Conservation (phyloP, 139 green algal species). For the Micractinium conductrix region DNA sequence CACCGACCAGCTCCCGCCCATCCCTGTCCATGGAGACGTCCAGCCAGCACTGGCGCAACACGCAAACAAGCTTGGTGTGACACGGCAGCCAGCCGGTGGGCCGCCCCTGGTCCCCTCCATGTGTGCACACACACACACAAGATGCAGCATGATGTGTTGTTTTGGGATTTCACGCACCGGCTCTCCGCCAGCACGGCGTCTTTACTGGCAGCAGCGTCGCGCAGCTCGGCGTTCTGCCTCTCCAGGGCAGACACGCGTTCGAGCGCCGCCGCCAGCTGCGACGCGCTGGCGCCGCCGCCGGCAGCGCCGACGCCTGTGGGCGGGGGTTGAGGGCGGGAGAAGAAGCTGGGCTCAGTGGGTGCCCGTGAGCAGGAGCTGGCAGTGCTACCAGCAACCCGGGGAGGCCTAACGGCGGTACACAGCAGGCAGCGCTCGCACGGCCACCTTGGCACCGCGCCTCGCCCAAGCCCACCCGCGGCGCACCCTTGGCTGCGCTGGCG, state of each 20-base stretch:
- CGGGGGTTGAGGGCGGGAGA: not conserved
- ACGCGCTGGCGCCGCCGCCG: not conserved
- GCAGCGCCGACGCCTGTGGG: not conserved
- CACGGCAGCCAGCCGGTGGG: too few species aligned
- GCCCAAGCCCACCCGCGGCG: not conserved
- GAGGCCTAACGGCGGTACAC: too few species aligned
- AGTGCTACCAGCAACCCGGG: too few species aligned
- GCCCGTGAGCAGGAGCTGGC: not conserved
- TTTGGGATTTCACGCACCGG: too few species aligned
- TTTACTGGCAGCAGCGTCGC: not conserved
- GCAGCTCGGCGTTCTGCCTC: constrained; percentile 22
- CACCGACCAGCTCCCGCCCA: too few species aligned
- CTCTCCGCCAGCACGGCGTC: constrained; percentile 40
- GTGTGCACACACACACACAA: not conserved
- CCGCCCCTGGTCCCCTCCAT: too few species aligned
- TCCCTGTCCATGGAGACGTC: too few species aligned
- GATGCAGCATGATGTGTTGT: not conserved
- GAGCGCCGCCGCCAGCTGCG: constrained; percentile 24
- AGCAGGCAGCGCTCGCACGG: too few species aligned
- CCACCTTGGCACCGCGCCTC: too few species aligned
- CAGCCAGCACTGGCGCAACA: too few species aligned
- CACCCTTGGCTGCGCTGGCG: not conserved
- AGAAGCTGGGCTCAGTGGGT: not conserved
- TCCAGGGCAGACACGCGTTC: constrained; percentile 11
- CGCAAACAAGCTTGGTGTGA: too few species aligned